A percentile compares a stretch with the other conserved stretches of the same genome.
Evolutionary conservation across 352 stramenopile species (phyloP).

Genomic region (Pythium aristosporum): DNA sequence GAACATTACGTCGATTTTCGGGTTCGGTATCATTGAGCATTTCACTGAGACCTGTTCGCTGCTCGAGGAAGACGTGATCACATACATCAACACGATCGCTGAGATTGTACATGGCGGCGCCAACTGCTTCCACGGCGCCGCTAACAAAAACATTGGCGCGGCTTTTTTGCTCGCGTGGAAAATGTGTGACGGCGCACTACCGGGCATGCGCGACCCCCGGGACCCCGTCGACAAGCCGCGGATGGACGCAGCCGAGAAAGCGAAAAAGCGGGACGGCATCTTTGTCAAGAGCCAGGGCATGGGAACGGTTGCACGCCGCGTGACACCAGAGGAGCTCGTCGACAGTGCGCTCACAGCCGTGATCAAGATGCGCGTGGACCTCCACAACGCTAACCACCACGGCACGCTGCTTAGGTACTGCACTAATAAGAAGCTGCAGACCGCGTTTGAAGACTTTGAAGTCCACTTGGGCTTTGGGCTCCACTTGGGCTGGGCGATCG

Average conservation of each 20-base stretch:
- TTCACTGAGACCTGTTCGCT: slow-evolving; percentile 94
- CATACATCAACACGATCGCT: slow-evolving; percentile 97
- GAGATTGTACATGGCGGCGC: slow-evolving; percentile 95
- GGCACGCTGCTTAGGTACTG: slow-evolving; percentile 82
- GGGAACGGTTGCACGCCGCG: slow-evolving; percentile 37
- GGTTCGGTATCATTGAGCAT: slow-evolving; percentile 95
- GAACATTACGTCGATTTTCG: slow-evolving; percentile 96
- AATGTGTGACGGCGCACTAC: slow-evolving; percentile 90
- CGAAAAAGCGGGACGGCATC: slow-evolving; percentile 60
- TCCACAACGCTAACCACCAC: slow-evolving; percentile 92
- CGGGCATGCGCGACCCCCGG: slow-evolving; percentile 80
- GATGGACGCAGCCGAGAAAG: slow-evolving; percentile 66
- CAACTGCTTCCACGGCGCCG: slow-evolving; percentile 92
- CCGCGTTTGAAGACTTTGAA: slow-evolving; percentile 89
- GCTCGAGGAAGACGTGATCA: slow-evolving; percentile 96
- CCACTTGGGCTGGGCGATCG: slow-evolving; percentile 98
- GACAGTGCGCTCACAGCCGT: slow-evolving; percentile 96
- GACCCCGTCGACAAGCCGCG: slow-evolving; percentile 71
- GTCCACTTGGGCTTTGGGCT: slow-evolving; percentile 96
- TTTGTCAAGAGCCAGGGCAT: slow-evolving; percentile 58
- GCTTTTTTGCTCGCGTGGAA: slow-evolving; percentile 96
- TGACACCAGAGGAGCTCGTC: slow-evolving; percentile 81
- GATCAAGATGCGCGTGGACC: slow-evolving; percentile 95
- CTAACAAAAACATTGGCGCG: slow-evolving; percentile 97
- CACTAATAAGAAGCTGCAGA: slow-evolving; percentile 75